phyloP scores from a whole-genome alignment of 495 filamentous ascomycete genomes.

The Durotheca rogersii region DNA sequence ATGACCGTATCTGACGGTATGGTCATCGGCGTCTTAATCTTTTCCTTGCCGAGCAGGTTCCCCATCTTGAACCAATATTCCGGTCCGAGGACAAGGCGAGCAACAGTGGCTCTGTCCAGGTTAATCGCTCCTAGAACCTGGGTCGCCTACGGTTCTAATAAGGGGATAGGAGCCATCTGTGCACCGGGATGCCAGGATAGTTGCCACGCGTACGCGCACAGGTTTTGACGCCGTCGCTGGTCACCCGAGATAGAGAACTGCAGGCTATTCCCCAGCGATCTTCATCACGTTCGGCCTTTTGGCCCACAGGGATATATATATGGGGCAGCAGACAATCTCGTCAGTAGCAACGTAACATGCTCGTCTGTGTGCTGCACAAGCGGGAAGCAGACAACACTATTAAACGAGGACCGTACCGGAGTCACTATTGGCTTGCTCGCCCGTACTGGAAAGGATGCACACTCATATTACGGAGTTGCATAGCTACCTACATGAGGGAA shows the following conservation, averaged over 20 bases:
- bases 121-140: conserved; percentile 5
- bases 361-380: conserved; percentile 7
- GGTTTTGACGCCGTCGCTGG: not conserved
- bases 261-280: conserved; percentile 27
- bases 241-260: conserved; percentile 18
- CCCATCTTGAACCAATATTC: conserved; percentile 17
- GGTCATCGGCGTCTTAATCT: conserved; percentile 18
- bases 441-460: not conserved
- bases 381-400: conserved; percentile 11
- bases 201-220: not conserved
- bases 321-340: conserved; percentile 1
- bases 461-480: too few relatives aligned
- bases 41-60: conserved; percentile 11
- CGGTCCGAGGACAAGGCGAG: conserved; percentile 1
- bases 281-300: conserved; percentile 9
- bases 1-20: conserved; percentile 40
- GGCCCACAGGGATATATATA: conserved; percentile 28
- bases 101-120: conserved; percentile 1
- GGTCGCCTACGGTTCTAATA: conserved; percentile 16
- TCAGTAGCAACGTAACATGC: conserved; percentile 27
- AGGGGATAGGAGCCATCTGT: not conserved
- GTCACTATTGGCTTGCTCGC: conserved; percentile 10
- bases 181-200: conserved; percentile 6
- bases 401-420: not conserved
- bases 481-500: too few relatives aligned